phyloP scores from a whole-genome alignment of 2,329 filamentous ascomycete genomes.

The Claviceps sp. region DNA sequence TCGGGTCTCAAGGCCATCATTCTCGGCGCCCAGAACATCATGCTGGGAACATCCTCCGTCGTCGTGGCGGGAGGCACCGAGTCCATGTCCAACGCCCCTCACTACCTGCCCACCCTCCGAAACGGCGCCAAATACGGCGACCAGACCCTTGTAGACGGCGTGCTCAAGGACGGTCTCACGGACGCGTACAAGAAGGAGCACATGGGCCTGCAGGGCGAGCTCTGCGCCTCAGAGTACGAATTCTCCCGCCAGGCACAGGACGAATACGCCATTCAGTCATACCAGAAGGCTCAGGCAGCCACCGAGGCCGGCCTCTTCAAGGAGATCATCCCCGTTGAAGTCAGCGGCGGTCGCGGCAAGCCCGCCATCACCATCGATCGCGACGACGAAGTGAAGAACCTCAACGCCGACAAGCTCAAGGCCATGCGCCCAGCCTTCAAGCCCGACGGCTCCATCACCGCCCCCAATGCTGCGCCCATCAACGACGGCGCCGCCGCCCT shows the following conservation, averaged over 20 bases:
- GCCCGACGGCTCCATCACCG: constrained; percentile 79
- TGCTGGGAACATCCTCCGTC: constrained; percentile 85
- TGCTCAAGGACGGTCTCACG: constrained; percentile 87
- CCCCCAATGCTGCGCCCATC: constrained; percentile 90
- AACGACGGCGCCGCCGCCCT: constrained; percentile 90
- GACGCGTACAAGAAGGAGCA: constrained; percentile 94
- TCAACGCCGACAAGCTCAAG: constrained; percentile 72
- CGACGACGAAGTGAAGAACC: constrained; percentile 95
- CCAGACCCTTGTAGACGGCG: constrained; percentile 75
- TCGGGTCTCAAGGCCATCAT: constrained; percentile 90
- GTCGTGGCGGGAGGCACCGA: constrained; percentile 91
- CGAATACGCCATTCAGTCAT: constrained; percentile 87
- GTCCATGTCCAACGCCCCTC: constrained; percentile 96
- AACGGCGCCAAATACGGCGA: constrained; percentile 89
- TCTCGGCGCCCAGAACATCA: constrained; percentile 90
- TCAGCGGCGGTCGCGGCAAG: constrained; percentile 83
- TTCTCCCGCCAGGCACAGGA: constrained; percentile 81
- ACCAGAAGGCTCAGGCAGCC: constrained; percentile 84
- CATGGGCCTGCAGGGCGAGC: constrained; percentile 88
- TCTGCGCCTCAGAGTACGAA: constrained; percentile 74
- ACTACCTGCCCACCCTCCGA: constrained; percentile 84
- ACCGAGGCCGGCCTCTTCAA: constrained; percentile 70
- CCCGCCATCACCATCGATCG: constrained; percentile 64
- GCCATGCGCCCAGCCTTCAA: constrained; percentile 75
- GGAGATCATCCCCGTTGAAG: constrained; percentile 83